phyloP scores from a whole-genome alignment of 495 filamentous ascomycete species.

The Tetracladium setigerum region DNA sequence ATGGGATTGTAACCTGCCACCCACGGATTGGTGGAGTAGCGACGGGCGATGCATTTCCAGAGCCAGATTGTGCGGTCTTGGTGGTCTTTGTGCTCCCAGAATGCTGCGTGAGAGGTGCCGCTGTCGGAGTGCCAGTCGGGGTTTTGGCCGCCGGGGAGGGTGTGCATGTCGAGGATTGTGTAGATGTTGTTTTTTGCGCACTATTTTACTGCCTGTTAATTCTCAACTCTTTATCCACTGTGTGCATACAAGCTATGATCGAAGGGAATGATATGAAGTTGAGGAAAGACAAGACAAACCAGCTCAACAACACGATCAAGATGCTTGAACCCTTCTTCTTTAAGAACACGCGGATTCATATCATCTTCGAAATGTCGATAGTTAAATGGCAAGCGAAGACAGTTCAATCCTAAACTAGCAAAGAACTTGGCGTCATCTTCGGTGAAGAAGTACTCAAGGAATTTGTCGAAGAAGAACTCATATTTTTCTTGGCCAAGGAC shows the following conservation, averaged over 20 bases:
- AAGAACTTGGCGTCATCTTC: constrained; percentile 52
- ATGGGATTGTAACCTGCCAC: constrained; percentile 58
- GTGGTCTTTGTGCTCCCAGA: constrained; percentile 55
- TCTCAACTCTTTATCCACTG: no score
- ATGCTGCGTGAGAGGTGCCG: constrained; percentile 43
- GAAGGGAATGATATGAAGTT: no score
- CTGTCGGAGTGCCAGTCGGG: constrained; percentile 56
- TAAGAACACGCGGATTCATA: constrained; percentile 49
- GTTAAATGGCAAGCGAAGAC: constrained; percentile 55
- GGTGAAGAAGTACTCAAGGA: constrained; percentile 56
- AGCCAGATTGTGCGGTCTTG: constrained; percentile 52
- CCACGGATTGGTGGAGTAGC: constrained; percentile 43
- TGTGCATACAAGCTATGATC: no score
- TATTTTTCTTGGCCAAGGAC: constrained; percentile 42
- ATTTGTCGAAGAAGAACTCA: constrained; percentile 37
- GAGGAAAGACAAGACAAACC: background rate
- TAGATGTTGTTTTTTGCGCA: constrained; percentile 53
- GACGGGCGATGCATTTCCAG: constrained; percentile 50
- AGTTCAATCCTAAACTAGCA: constrained; percentile 48
- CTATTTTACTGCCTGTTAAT: background rate
- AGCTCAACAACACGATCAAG: constrained; percentile 51
- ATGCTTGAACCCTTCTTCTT: constrained; percentile 49
- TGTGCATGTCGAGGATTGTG: constrained; percentile 55
- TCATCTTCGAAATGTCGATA: constrained; percentile 57
- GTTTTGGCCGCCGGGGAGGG: constrained; percentile 55